Conservation (phyloP, 768 basidiomycete genomes). For the Trametes meyenii region DNA sequence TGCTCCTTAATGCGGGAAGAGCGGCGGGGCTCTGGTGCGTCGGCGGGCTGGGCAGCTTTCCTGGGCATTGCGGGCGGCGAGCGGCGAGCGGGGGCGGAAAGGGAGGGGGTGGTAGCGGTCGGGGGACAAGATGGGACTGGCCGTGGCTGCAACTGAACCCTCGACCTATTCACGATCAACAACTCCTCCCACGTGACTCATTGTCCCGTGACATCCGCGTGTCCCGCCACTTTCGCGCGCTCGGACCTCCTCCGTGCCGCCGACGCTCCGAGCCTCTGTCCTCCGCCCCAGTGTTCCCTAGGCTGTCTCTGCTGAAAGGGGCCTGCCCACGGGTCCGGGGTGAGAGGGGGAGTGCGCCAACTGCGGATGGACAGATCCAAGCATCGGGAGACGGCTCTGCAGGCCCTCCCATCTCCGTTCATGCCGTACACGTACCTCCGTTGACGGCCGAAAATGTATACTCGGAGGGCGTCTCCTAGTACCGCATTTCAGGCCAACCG, state of each 20-base stretch:
- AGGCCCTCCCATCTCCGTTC: background rate
- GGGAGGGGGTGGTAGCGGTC: conserved; percentile 26
- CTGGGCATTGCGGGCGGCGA: conserved; percentile 56
- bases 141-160: conserved; percentile 30
- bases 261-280: background rate
- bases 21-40: conserved; percentile 62
- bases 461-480: background rate
- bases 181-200: conserved; percentile 31
- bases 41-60: conserved; percentile 59
- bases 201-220: conserved; percentile 25
- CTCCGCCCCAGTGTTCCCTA: background rate
- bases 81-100: conserved; percentile 10
- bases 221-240: conserved; percentile 24
- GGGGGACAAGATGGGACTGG: conserved; percentile 26
- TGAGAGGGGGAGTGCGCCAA: background rate
- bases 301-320: background rate
- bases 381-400: background rate
- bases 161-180: conserved; percentile 34
- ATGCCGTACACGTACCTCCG: background rate
- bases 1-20: conserved; percentile 76
- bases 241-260: conserved; percentile 13
- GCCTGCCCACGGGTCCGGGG: background rate
- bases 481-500: no score
- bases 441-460: background rate
- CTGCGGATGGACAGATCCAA: background rate